phyloP scores from a whole-genome alignment of 371 early-diverging fungal species.

The Batkoa obscura region DNA sequence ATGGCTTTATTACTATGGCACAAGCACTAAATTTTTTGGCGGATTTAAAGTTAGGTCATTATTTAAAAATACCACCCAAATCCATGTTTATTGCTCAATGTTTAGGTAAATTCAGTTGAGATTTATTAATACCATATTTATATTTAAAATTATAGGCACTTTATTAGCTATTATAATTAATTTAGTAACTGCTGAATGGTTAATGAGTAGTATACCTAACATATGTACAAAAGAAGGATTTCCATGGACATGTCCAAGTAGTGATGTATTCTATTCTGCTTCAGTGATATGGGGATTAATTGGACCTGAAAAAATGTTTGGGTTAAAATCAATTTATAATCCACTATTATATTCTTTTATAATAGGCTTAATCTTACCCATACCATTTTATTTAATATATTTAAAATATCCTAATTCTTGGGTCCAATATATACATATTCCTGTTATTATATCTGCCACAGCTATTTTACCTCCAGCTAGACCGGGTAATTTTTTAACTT shows the following conservation, averaged over 20 bases:
- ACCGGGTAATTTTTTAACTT: conserved; percentile 7
- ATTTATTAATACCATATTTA: background rate
- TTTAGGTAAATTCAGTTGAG: conserved; percentile 14
- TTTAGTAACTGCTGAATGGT: conserved; percentile 24
- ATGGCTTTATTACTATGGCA: conserved; percentile 30
- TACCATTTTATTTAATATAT: conserved; percentile 11
- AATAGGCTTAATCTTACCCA: conserved; percentile 14
- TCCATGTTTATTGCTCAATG: conserved; percentile 26
- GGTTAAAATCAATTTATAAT: conserved; percentile 24
- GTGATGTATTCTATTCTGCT: conserved; percentile 18
- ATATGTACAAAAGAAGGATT: conserved; percentile 20
- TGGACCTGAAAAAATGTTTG: conserved; percentile 38
- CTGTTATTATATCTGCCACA: conserved; percentile 19
- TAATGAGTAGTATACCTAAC: conserved; percentile 22
- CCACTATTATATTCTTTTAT: conserved; percentile 17
- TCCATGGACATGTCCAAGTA: conserved; percentile 13
- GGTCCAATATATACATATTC: conserved; percentile 10
- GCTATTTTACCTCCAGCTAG: conserved; percentile 15
- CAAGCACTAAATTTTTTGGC: background rate
- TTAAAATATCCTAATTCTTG: conserved; percentile 14
- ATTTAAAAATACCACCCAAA: conserved; percentile 39
- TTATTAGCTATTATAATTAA: conserved; percentile 29
- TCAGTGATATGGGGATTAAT: conserved; percentile 38
- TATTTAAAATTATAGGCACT: conserved; percentile 18
- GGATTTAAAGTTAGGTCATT: conserved; percentile 31